Base-by-base conservation (phyloP, 2,329 filamentous ascomycete species). In the Sporothrix dimorphospora region DNA sequence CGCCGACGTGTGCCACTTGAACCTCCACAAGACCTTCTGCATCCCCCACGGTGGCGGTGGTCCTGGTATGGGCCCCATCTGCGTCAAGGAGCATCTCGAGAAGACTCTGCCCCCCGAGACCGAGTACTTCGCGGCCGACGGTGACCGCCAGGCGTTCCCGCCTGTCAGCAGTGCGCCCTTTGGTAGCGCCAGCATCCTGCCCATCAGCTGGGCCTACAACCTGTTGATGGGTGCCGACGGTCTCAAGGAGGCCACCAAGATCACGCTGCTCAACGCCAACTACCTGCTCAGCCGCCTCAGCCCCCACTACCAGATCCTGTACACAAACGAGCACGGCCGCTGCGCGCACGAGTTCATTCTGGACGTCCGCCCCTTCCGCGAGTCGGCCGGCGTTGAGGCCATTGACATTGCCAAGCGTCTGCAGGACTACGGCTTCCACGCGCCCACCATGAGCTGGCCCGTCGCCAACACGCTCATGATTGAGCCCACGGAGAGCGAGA, bases 271-370 rank as follows among this genome's bases (percentile, higher is more conserved):
- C 67, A 98, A 97, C 81, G 95, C 95, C 75, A 98, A 98, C 87
- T 98, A 98, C 85, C 92, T 98, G 79, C 91, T 97, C 78, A 91
- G 92, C 68, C 92, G 92, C 71, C 91, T 98, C 69, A 91, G 92
- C 81, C 90, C 91, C 6, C 90, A 98, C 84, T 98, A 96, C 83
- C 87, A 89, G 1, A 95, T 98, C 76, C 86, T 98, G n/a, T 98
- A 98, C 85, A 97, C 94, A 76, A 98, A 98, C 81, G 87, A 88
- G 71, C 88, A 94, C 74, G 92, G 91, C 27, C 92, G 94, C 71
- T 98, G 95, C 80, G 95, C 95, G 0, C 95, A 98, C 85, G 95
- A 98, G 82, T 98, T 98, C 83, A 98, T 98, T 81, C 89, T 98
- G 45, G 95, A 98, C 77, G 88, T 91, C 6, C 92, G 95, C 27